phyloP scores from a whole-genome alignment of 495 filamentous ascomycete species.

The Lasiosphaeris hirsuta region DNA sequence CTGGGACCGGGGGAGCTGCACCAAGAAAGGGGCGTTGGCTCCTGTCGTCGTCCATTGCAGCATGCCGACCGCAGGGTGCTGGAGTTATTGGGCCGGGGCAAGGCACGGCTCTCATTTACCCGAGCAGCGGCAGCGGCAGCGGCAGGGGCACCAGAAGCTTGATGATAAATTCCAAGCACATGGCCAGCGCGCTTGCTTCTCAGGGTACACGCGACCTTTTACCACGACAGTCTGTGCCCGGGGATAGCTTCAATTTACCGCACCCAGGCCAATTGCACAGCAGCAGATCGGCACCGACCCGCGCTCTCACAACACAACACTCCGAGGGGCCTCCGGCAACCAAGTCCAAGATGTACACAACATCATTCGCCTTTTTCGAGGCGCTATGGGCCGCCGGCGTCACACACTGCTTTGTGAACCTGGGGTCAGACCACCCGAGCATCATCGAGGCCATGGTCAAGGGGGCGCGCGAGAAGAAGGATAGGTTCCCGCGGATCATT shows the following conservation, averaged over 20 bases:
- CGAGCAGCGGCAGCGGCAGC: not conserved
- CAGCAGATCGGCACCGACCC: not conserved
- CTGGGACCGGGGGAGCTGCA: not conserved
- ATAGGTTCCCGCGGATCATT: slow-evolving; percentile 78
- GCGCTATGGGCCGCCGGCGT: slow-evolving; percentile 90
- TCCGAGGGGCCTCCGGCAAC: not conserved
- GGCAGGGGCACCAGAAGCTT: not conserved
- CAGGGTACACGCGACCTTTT: not conserved
- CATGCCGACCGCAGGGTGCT: not conserved
- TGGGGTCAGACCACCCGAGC: slow-evolving; percentile 88
- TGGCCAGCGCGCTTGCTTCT: not conserved
- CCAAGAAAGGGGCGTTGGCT: not conserved
- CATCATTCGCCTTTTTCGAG: slow-evolving; percentile 83
- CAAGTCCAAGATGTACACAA: slow-evolving; percentile 44
- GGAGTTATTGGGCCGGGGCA: no score
- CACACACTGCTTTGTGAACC: slow-evolving; percentile 87
- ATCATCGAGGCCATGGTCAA: slow-evolving; percentile 97
- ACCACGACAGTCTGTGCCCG: not conserved
- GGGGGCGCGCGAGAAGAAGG: slow-evolving; percentile 62
- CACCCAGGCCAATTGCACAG: no score
- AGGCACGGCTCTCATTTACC: not conserved
- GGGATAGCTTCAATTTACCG: not conserved
- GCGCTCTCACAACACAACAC: not conserved
- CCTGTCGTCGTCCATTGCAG: not conserved
- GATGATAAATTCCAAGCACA: not conserved